Conservation (phyloP, 202 grass and related monocot genomes). For the Dendrocalamus latiflorus region DNA sequence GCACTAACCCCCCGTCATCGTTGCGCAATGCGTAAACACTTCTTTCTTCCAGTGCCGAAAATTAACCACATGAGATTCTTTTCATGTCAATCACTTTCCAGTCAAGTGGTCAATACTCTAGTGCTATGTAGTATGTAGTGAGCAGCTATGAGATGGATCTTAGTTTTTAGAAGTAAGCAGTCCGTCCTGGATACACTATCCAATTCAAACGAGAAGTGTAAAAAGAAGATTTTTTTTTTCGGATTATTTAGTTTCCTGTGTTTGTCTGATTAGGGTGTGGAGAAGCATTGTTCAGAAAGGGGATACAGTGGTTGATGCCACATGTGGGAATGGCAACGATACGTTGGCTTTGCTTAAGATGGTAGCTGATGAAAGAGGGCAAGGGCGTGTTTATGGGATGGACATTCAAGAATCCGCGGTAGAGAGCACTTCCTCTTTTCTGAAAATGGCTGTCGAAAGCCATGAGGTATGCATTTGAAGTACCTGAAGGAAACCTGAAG, state of each 20-base stretch:
- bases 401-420: constrained; percentile 76
- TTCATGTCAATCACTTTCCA: background rate
- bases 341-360: constrained; percentile 73
- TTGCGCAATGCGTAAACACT: background rate
- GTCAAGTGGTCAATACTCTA: background rate
- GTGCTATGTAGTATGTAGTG: no score
- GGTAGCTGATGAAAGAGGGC: constrained; percentile 52
- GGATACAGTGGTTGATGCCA: constrained; percentile 82
- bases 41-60: background rate
- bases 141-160: no score
- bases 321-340: constrained; percentile 85
- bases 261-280: constrained; percentile 56
- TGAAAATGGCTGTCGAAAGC: constrained; percentile 44
- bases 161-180: no score
- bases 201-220: background rate
- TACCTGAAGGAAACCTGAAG: background rate
- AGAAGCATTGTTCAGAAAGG: constrained; percentile 63
- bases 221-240: background rate
- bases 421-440: constrained; percentile 57
- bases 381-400: constrained; percentile 67
- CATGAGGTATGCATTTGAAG: constrained; percentile 53
- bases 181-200: no score
- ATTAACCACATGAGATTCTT: background rate
- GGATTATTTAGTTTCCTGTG: background rate
- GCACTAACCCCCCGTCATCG: constrained; percentile 16